These are phyloP conservation scores for Leucaena leucocephala DNA, from an alignment of 306 rosid species.

Conservation along the genomic window DNA sequence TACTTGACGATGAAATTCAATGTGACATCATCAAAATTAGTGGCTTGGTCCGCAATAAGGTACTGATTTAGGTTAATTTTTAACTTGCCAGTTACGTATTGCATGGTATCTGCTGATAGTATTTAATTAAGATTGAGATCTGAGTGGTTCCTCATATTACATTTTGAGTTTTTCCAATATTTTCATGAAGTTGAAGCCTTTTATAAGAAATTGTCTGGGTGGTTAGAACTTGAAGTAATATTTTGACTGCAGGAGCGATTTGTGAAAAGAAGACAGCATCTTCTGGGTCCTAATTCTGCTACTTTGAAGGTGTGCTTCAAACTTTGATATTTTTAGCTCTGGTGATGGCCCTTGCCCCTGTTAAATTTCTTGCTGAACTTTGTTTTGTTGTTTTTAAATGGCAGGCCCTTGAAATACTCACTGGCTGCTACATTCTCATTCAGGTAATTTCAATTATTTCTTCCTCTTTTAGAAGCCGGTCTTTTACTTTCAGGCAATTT, in stretches of 20 bases:
- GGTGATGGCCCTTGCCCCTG: neutral
- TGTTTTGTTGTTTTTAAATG: conserved; percentile 26
- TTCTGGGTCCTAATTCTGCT: conserved; percentile 85
- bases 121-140: neutral
- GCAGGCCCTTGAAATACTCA: conserved; percentile 59
- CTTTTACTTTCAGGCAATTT: neutral
- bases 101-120: neutral
- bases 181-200: conserved; percentile 12
- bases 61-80: conserved; percentile 18
- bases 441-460: conserved; percentile 57
- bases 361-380: conserved; percentile 15
- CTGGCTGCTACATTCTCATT: conserved; percentile 87
- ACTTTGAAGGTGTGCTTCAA: conserved; percentile 70
- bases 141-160: conserved; percentile 3
- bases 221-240: conserved; percentile 13
- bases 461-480: conserved; percentile 21
- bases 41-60: conserved; percentile 81
- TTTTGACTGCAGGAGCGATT: conserved; percentile 75
- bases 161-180: neutral
- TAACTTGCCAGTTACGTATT: neutral
- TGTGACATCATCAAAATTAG: conserved; percentile 86
- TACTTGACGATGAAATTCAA: conserved; percentile 83
- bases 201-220: neutral
- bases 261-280: conserved; percentile 84
- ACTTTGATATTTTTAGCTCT: conserved; percentile 7